Base-by-base conservation (phyloP, 495 filamentous ascomycete genomes). In the Lepidopterella palustris region DNA sequence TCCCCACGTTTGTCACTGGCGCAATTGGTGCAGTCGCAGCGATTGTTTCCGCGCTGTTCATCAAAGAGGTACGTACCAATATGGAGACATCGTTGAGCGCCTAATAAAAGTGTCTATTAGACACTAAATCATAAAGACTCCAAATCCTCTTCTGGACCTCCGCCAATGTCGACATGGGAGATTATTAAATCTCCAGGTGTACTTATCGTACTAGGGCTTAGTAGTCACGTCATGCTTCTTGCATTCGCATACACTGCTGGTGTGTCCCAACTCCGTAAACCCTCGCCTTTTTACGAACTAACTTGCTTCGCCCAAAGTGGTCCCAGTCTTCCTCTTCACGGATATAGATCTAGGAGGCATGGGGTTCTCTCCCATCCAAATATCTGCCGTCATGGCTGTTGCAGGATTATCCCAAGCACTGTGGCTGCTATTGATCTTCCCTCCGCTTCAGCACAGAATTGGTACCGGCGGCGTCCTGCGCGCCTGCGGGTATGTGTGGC, bases 391-490 rank as follows among this genome's bases (percentile, higher is more conserved):
- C 69, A 73, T 88, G 68, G 80, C 74, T 5, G 53, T 80, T 15
- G 78, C 72, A 5, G 85, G 84, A 10, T 64, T 80, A 8, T 71
- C 78, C 3, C 85, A 88, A 69, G 78, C 83, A 9, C 32, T 77
- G 4, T 88, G 84, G 84, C 78, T 84, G 2, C 74, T 88, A 0
- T 35, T 85, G n/a, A 67, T 78, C 48, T 86, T 87, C 73, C 84
- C 84, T 1, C 74, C 73, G 0, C 60, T 88, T 2, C 83, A 87
- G 57, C 64, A 61, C 18, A 73, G 75, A 42, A 72, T 79, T 58
- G 83, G 84, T 5, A 83, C 85, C 15, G 83, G 82, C 35, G 79
- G 77, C n/a, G 76, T 87, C 0, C 64, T 87, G 23, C 75, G 78
- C 1, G 59, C 63, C 3, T 84, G 83, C 67, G 77, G 74, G 1